These are phyloP conservation scores for Casuarina equisetifolia DNA, from an alignment of 306 rosid genomes.

Conservation along the genomic window DNA sequence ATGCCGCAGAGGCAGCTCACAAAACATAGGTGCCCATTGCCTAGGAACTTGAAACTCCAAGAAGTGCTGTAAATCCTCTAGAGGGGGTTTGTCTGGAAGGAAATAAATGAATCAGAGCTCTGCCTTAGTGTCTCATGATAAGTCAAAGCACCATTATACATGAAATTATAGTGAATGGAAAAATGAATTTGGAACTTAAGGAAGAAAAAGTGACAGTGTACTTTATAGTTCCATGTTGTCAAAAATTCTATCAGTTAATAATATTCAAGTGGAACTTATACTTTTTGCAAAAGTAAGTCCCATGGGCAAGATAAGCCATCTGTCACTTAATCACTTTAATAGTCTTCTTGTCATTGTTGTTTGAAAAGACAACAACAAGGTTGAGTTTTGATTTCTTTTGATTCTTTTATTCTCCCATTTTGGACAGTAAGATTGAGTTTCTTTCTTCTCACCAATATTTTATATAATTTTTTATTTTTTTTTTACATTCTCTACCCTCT, in stretches of 20 bases:
- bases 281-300: slow-evolving; percentile 1
- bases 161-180: neutral
- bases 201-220: neutral
- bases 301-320: neutral
- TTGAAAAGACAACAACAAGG: neutral
- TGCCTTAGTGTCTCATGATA: neutral
- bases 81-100: slow-evolving; percentile 77
- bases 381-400: neutral
- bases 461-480: neutral
- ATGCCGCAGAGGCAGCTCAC: slow-evolving; percentile 91
- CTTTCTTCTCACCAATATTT: neutral
- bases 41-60: slow-evolving; percentile 97
- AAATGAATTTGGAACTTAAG: neutral
- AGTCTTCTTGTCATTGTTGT: neutral
- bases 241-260: neutral
- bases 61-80: slow-evolving; percentile 75
- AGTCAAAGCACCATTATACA: slow-evolving; percentile 6
- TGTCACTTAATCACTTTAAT: neutral
- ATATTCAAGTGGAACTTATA: neutral
- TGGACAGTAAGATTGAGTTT: neutral
- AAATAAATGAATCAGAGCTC: slow-evolving; percentile 27
- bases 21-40: slow-evolving; percentile 98
- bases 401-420: neutral
- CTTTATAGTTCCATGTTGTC: neutral
- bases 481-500: neutral